Conservation (phyloP, 1,284 basidiomycete genomes). For the Puccinia novopanici region DNA sequence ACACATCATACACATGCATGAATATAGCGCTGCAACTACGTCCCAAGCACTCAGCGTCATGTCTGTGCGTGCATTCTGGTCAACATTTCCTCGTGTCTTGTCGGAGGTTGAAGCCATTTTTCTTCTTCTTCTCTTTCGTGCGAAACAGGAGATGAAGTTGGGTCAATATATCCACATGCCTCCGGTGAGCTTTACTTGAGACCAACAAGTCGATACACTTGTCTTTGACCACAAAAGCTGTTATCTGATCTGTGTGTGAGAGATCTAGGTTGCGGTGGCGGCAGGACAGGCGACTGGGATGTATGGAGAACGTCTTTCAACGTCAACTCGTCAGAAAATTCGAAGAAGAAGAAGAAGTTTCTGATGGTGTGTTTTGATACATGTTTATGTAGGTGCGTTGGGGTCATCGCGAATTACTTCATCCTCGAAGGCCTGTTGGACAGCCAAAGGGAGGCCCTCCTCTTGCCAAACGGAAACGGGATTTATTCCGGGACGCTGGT, state of each 20-base stretch:
- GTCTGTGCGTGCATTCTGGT: not conserved
- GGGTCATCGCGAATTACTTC: slow-evolving; percentile 29
- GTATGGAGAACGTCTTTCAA: slow-evolving; percentile 21
- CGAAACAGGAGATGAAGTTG: slow-evolving; percentile 45
- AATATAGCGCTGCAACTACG: slow-evolving; percentile 20
- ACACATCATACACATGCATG: not conserved
- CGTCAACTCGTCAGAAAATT: too few relatives aligned
- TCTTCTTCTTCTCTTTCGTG: not conserved
- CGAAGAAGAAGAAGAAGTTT: too few relatives aligned
- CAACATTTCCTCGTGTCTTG: not conserved
- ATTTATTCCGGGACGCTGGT: slow-evolving; percentile 34
- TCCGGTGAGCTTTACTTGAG: slow-evolving; percentile 18
- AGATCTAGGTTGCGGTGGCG: slow-evolving; percentile 12
- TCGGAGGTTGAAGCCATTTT: too few relatives aligned
- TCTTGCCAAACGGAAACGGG: slow-evolving; percentile 39
- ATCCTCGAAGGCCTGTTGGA: slow-evolving; percentile 19
- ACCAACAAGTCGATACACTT: too few relatives aligned
- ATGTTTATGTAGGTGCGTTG: slow-evolving; percentile 33
- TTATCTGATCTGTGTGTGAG: not conserved
- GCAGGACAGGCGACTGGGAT: slow-evolving; percentile 24
- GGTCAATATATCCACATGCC: slow-evolving; percentile 44
- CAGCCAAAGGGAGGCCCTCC: slow-evolving; percentile 39
- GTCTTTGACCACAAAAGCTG: too few relatives aligned
- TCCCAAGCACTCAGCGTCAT: slow-evolving; percentile 17
- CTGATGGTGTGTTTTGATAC: too few relatives aligned